These are phyloP conservation scores for Alisma plantagoaquatica DNA, from an alignment of 106 monocot genomes.

Conservation along the genomic window DNA sequence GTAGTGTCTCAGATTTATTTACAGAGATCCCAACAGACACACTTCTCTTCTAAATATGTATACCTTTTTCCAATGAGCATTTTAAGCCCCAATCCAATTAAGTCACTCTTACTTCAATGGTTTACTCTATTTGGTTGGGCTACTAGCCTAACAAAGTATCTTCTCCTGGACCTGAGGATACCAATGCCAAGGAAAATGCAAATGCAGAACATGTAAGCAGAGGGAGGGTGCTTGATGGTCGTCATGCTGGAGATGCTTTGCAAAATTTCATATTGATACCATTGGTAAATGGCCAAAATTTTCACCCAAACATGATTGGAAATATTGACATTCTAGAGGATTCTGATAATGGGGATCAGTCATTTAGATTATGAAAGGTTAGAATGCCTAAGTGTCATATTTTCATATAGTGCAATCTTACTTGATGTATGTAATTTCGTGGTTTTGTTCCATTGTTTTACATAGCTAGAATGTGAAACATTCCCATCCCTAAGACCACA, in stretches of 20 bases:
- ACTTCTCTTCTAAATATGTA: slow-evolving; percentile 93
- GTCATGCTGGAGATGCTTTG: slow-evolving; percentile 23
- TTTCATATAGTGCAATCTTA: too few relatives aligned
- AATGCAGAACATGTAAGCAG: slow-evolving; percentile 41
- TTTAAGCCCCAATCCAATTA: slow-evolving; percentile 79
- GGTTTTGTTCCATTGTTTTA: too few relatives aligned
- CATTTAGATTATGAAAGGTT: slow-evolving; percentile 68
- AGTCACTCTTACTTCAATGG: slow-evolving; percentile 77
- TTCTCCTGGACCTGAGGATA: slow-evolving; percentile 84
- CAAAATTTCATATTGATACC: slow-evolving; percentile 30
- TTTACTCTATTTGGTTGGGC: slow-evolving; percentile 92
- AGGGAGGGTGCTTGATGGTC: slow-evolving; percentile 40
- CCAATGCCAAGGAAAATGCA: slow-evolving; percentile 47
- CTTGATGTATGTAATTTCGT: too few relatives aligned
- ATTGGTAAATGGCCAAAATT: slow-evolving; percentile 33
- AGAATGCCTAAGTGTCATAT: slow-evolving; percentile 23
- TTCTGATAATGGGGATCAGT: slow-evolving; percentile 60
- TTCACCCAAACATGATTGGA: slow-evolving; percentile 25
- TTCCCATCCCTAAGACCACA: too few relatives aligned
- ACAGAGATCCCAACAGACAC: slow-evolving; percentile 95
- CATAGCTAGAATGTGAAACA: too few relatives aligned
- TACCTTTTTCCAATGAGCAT: slow-evolving; percentile 96
- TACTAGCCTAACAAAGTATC: slow-evolving; percentile 80
- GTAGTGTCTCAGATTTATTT: slow-evolving; percentile 90
- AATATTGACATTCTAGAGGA: slow-evolving; percentile 51